Evolutionary conservation across 1,284 basidiomycete genomes (phyloP), one percentile per base, ranked within the genome.

Genomic region (Microbotryomycetes sp.): DNA sequence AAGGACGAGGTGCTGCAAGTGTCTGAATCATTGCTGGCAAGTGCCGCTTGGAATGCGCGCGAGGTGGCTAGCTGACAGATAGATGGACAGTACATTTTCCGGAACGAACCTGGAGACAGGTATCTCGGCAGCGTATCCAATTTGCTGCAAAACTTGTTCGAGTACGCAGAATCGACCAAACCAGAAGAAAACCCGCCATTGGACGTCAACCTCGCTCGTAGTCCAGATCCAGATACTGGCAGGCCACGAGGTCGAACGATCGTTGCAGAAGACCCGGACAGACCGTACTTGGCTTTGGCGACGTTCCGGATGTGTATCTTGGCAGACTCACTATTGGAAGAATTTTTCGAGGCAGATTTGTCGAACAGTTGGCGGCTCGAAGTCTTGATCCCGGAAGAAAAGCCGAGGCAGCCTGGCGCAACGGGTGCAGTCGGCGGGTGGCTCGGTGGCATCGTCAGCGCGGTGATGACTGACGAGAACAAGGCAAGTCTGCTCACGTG

Each of bases 281-380:
- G 73, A 69, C 67, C 75, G 72, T 60, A 70, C 63, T 62, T 75
- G 29, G 66, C 66, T 2, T 66, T 74, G 35, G 75, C 77, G 54
- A 94, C 91, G 15, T 97, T 97, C 83, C 85, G 93, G 15, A 97
- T 97, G 92, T 92, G 96, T 48, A 88, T 97, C 4, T 81, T 97
- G 7, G 91, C 92, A 1, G 93, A 97, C 69, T 91, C 96, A 74
- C 81, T 97, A 23, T 81, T 97, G 13, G 93, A 97, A 73, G 87
- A 87, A 1, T 97, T 97, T 80, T 97, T 96, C 73, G 90, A 91
- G 70, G 82, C 85, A 1, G 93, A 96, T 73, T 79, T 97, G 61
- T 85, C 88, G 0, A 83, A 82, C 0, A 91, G 90, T 2, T 97
- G 96, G 83, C 82, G 84, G 67, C 81, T 97, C 24, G 86, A 89